phyloP scores from a whole-genome alignment of 2,329 filamentous ascomycete species.

The Pyrenophora teres region DNA sequence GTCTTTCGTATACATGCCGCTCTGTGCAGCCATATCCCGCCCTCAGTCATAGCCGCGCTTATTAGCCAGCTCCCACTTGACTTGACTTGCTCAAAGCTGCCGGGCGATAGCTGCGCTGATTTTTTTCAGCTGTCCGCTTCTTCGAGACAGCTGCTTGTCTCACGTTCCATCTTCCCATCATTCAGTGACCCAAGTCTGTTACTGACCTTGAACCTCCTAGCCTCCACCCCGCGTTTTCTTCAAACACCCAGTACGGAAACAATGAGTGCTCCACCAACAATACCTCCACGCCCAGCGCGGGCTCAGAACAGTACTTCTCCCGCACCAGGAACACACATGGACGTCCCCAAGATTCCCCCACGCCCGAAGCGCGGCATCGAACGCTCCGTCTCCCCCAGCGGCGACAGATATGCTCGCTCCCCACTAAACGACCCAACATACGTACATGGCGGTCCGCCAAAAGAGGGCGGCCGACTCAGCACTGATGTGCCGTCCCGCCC shows the following conservation, averaged over 20 bases:
- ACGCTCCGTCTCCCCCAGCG: constrained; percentile 76
- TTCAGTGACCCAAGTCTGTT: constrained; percentile 1
- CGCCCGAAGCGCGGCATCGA: constrained; percentile 72
- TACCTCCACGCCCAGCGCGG: constrained; percentile 67
- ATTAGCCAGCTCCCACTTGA: constrained; percentile 22
- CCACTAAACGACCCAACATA: constrained; percentile 76
- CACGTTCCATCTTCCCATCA: too few species aligned
- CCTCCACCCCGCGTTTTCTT: constrained; percentile 18
- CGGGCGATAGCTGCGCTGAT: too few species aligned
- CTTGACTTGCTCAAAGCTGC: too few species aligned
- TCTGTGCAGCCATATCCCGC: constrained; percentile 27
- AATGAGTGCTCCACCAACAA: constrained; percentile 57
- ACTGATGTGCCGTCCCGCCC: constrained; percentile 61
- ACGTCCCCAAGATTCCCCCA: constrained; percentile 75
- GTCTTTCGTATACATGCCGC: constrained; percentile 16
- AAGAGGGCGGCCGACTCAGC: constrained; percentile 42
- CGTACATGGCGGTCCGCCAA: constrained; percentile 46
- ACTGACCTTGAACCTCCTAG: not conserved
- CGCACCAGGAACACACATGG: constrained; percentile 51
- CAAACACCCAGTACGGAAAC: constrained; percentile 27
- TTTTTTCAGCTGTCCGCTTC: too few species aligned
- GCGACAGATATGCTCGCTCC: constrained; percentile 80
- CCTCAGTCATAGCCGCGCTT: constrained; percentile 18
- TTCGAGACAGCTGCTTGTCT: too few species aligned
- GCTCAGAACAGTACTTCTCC: constrained; percentile 52